Evolutionary conservation across 2,329 filamentous ascomycete species (phyloP).

Genomic region (Cercospora sesami): DNA sequence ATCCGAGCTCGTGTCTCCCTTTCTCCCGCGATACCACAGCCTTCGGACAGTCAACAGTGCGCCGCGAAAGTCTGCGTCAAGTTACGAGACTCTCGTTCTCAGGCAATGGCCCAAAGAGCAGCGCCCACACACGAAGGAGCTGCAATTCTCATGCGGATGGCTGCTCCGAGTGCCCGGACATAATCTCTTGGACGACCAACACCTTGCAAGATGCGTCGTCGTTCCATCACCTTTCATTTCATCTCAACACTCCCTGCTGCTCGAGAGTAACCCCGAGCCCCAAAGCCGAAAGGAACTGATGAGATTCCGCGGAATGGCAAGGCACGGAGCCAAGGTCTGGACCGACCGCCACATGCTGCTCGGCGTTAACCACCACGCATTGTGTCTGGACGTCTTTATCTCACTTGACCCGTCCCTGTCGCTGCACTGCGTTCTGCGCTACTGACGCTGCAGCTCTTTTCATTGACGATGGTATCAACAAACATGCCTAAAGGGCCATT

Average conservation of each 20-base stretch:
- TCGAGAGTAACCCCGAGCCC: not conserved
- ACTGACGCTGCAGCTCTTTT: not conserved
- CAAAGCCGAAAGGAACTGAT: not conserved
- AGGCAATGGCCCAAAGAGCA: not conserved
- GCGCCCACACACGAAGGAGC: not conserved
- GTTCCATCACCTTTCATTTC: not conserved
- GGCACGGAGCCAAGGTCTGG: not conserved
- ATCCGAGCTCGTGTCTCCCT: not conserved
- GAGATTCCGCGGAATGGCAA: not conserved
- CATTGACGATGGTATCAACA: slow-evolving; percentile 1
- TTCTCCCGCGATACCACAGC: not conserved
- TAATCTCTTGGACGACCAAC: not conserved
- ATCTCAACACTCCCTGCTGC: not conserved
- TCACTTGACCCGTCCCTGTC: not conserved
- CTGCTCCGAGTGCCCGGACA: not conserved
- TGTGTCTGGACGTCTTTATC: not conserved
- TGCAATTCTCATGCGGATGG: not conserved
- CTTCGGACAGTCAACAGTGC: not conserved
- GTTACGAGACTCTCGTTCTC: not conserved
- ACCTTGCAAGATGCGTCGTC: not conserved
- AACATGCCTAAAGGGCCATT: slow-evolving; percentile 52
- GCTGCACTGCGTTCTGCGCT: not conserved
- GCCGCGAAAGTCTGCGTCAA: no score
- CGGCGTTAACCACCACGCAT: not conserved
- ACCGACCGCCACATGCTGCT: not conserved